These are phyloP conservation scores for Pilasporangium apinafurcum DNA, from an alignment of 352 stramenopile genomes.

Conservation along the genomic window DNA sequence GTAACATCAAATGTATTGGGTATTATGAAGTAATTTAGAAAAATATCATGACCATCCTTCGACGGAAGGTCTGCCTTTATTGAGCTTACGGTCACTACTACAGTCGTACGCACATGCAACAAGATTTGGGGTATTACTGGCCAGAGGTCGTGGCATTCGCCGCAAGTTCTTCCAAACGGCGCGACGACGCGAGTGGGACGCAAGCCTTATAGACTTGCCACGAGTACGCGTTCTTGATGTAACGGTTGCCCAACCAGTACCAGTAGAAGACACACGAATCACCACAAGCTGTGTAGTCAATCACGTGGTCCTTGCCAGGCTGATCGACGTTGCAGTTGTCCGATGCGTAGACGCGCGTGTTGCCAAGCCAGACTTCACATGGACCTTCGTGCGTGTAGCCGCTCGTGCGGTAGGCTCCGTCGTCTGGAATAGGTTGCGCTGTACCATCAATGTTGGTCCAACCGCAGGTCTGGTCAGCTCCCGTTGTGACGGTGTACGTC, in stretches of 20 bases:
- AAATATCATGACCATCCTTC: no score
- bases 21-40: no score
- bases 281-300: slow-evolving; percentile 29
- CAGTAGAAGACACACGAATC: slow-evolving; percentile 21
- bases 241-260: slow-evolving; percentile 30
- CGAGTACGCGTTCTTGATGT: slow-evolving; percentile 39
- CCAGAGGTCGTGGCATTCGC: no score
- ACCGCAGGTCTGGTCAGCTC: slow-evolving; percentile 43
- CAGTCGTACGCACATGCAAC: no score
- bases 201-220: slow-evolving; percentile 60
- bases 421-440: slow-evolving; percentile 27
- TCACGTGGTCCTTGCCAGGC: slow-evolving; percentile 22
- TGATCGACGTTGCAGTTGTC: slow-evolving; percentile 25
- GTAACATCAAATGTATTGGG: no score
- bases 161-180: no score
- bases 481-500: slow-evolving; percentile 16
- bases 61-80: no score
- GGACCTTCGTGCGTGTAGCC: slow-evolving; percentile 10
- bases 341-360: slow-evolving; percentile 22
- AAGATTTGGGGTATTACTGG: no score
- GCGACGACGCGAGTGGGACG: slow-evolving; percentile 8
- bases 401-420: slow-evolving; percentile 20
- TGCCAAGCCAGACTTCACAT: slow-evolving; percentile 26
- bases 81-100: no score
- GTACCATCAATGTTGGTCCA: slow-evolving; percentile 35